Conservation (phyloP, 23 red algal genomes). For the Agarophyton chilense region DNA sequence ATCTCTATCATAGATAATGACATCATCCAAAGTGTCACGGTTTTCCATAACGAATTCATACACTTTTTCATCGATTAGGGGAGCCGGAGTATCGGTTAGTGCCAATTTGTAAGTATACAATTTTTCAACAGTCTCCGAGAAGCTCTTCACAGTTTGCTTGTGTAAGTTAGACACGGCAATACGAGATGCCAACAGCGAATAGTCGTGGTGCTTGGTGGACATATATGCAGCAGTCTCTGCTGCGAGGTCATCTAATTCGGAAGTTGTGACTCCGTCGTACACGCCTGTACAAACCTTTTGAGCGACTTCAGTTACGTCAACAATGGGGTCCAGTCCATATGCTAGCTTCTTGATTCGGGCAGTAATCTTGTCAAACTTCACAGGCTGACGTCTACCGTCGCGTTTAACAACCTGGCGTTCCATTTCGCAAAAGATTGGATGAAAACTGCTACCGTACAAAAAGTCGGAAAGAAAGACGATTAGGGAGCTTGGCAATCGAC, state of each 20-base stretch:
- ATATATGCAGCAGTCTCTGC: conserved; percentile 99
- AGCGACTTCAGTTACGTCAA: conserved; percentile 98
- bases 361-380: conserved; percentile 99
- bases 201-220: conserved; percentile 95
- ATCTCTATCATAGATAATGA: conserved; percentile 98
- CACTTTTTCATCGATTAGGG: conserved; percentile 80
- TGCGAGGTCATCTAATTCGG: conserved; percentile 96
- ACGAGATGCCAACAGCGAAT: conserved; percentile 94
- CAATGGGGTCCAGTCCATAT: conserved; percentile 94
- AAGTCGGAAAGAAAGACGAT: not conserved
- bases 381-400: conserved; percentile 95
- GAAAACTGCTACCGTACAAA: not conserved
- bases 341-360: conserved; percentile 97
- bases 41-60: conserved; percentile 81
- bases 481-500: no score
- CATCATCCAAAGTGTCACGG: conserved; percentile 79
- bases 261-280: conserved; percentile 96
- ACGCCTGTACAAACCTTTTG: conserved; percentile 97
- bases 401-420: conserved; percentile 94
- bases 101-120: conserved; percentile 74
- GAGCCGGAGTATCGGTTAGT: conserved; percentile 70
- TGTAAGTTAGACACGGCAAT: conserved; percentile 99
- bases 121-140: conserved; percentile 74
- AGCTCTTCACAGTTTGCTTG: conserved; percentile 96
- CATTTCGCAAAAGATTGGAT: conserved; percentile 33